Conservation (phyloP, 768 basidiomycete genomes). For the Mycena belliarum region DNA sequence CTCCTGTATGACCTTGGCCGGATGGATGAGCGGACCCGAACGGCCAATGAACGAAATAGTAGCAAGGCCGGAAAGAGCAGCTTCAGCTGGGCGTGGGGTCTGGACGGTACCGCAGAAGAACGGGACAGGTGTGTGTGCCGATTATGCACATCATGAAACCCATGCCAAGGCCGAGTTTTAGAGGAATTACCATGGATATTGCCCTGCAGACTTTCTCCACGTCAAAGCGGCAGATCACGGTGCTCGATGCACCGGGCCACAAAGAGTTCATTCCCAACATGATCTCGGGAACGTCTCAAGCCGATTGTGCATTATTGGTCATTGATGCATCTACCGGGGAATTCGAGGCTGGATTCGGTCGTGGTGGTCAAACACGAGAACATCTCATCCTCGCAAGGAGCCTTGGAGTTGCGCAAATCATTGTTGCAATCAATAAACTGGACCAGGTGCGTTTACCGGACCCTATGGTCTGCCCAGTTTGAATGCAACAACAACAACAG, state of each 20-base stretch:
- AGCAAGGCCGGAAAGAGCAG: constrained; percentile 89
- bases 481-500: constrained; percentile 47
- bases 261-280: constrained; percentile 98
- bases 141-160: neutral
- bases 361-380: constrained; percentile 94
- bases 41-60: constrained; percentile 87
- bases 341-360: constrained; percentile 94
- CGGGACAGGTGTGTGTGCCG: constrained; percentile 80
- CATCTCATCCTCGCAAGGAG: constrained; percentile 90
- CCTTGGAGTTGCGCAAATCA: constrained; percentile 86
- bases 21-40: constrained; percentile 81
- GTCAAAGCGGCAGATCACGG: constrained; percentile 74
- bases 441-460: constrained; percentile 65
- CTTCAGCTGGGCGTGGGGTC: constrained; percentile 97
- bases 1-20: constrained; percentile 89
- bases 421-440: constrained; percentile 94
- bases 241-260: constrained; percentile 98
- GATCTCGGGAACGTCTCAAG: constrained; percentile 98
- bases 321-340: constrained; percentile 89
- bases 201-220: constrained; percentile 81
- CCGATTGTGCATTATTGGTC: constrained; percentile 91
- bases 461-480: neutral
- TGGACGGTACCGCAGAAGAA: constrained; percentile 93
- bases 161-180: constrained; percentile 32
- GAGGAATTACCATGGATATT: constrained; percentile 98